These are phyloP conservation scores for Daldinia grandis DNA, from an alignment of 495 filamentous ascomycete species.

Conservation along the genomic window DNA sequence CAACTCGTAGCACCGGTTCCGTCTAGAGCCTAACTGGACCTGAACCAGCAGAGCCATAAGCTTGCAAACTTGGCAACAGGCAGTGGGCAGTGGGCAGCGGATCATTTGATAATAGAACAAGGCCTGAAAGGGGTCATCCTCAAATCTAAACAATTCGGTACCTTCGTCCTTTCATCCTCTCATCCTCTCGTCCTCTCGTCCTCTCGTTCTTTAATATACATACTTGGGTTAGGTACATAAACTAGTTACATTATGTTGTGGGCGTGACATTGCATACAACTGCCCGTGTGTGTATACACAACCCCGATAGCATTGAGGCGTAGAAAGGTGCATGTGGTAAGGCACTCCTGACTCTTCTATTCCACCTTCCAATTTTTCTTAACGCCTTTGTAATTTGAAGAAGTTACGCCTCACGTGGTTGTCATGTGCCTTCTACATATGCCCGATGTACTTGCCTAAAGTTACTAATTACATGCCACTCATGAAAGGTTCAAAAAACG, in stretches of 20 bases:
- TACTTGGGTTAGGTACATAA: background rate
- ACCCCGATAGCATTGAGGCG: background rate
- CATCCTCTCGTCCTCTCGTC: no score
- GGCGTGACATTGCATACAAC: background rate
- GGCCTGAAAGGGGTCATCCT: slow-evolving; percentile 30
- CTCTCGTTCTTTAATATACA: background rate
- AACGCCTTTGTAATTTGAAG: slow-evolving; percentile 6
- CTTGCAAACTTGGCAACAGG: slow-evolving; percentile 34
- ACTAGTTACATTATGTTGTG: background rate
- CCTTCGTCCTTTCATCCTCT: background rate
- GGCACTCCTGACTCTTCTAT: slow-evolving; percentile 15
- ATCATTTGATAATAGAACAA: slow-evolving; percentile 39
- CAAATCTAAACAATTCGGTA: slow-evolving; percentile 35
- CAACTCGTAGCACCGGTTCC: slow-evolving; percentile 16
- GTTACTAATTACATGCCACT: background rate
- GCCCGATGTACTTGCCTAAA: background rate
- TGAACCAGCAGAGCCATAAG: slow-evolving; percentile 9
- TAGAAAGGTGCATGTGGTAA: slow-evolving; percentile 3
- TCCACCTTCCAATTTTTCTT: slow-evolving; percentile 12
- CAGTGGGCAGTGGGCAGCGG: slow-evolving; percentile 5
- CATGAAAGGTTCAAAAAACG: background rate
- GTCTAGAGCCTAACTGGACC: slow-evolving; percentile 29
- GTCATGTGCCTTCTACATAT: slow-evolving; percentile 7
- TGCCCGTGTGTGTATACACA: background rate
- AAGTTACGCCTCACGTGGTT: slow-evolving; percentile 10